These are phyloP conservation scores for Canariomyces notabilis DNA, from an alignment of 2,329 filamentous ascomycete species.

Conservation along the genomic window DNA sequence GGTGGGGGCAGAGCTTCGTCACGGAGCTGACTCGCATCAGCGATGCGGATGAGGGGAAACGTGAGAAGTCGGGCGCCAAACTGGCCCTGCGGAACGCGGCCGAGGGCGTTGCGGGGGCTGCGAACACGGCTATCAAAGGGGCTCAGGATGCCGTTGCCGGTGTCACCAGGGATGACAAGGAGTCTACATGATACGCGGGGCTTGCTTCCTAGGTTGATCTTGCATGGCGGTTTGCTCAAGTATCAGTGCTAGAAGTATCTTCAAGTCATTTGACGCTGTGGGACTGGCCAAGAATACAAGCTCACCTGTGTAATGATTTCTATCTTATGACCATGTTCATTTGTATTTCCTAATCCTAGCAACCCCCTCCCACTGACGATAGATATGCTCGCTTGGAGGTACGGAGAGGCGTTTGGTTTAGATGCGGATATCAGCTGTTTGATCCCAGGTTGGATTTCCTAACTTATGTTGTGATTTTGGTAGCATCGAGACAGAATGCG, in stretches of 20 bases:
- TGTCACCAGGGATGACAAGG: slow-evolving; percentile 5
- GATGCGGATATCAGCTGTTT: not conserved
- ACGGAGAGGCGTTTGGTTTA: not conserved
- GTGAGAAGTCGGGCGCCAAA: slow-evolving; percentile 8
- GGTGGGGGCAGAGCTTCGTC: slow-evolving; percentile 95
- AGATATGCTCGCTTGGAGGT: not conserved
- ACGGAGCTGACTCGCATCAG: slow-evolving; percentile 64
- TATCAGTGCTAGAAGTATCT: not conserved
- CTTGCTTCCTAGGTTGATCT: not conserved
- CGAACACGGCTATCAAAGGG: slow-evolving; percentile 15
- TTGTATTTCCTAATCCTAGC: not conserved
- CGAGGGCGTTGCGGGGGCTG: slow-evolving; percentile 16
- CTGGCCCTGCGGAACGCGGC: slow-evolving; percentile 13
- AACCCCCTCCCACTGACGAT: not conserved
- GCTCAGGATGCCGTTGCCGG: slow-evolving; percentile 12
- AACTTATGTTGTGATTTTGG: not conserved
- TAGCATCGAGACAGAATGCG: not conserved
- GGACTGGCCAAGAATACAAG: no score
- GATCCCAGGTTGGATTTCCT: not conserved
- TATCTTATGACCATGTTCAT: no score
- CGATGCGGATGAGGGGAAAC: slow-evolving; percentile 29
- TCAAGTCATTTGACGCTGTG: no score
- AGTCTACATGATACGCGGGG: not conserved
- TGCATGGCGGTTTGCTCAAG: not conserved
- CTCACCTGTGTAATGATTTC: no score